phyloP scores from a whole-genome alignment of 257 asterid genomes.

The Solanum sparsipilum region DNA sequence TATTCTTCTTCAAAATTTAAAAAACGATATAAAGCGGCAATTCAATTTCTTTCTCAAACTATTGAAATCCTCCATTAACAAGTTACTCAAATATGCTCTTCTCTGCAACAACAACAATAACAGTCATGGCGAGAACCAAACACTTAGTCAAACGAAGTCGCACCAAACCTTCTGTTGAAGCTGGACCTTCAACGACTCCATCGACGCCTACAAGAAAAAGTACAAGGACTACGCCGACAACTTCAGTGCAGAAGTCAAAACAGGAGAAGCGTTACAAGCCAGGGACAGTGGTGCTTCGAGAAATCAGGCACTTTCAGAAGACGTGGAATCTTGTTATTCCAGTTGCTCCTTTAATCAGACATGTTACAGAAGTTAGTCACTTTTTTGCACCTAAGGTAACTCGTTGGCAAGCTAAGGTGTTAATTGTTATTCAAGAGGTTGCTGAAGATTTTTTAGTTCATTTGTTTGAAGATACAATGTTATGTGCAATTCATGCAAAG shows the following conservation, averaged over 20 bases:
- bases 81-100: neutral
- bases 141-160: conserved; percentile 18
- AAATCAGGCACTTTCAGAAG: conserved; percentile 69
- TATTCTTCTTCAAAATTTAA: neutral
- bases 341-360: conserved; percentile 63
- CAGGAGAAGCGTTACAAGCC: conserved; percentile 43
- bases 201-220: conserved; percentile 15
- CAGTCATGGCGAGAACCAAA: conserved; percentile 55
- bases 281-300: conserved; percentile 67
- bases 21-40: neutral
- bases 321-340: conserved; percentile 52
- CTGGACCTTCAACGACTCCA: conserved; percentile 19
- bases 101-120: neutral
- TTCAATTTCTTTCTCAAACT: neutral
- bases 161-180: neutral
- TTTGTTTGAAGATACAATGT: conserved; percentile 73
- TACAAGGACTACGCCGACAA: conserved; percentile 12
- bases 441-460: conserved; percentile 14
- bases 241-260: neutral
- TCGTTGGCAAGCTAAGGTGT: conserved; percentile 90
- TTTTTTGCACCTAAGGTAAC: conserved; percentile 29
- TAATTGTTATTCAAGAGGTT: conserved; percentile 88
- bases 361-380: conserved; percentile 50
- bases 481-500: conserved; percentile 87
- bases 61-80: neutral